A percentile compares a stretch with the other conserved stretches of the same genome.
Conservation (phyloP, 129 eudicot species). For the Calendula officinalis region DNA sequence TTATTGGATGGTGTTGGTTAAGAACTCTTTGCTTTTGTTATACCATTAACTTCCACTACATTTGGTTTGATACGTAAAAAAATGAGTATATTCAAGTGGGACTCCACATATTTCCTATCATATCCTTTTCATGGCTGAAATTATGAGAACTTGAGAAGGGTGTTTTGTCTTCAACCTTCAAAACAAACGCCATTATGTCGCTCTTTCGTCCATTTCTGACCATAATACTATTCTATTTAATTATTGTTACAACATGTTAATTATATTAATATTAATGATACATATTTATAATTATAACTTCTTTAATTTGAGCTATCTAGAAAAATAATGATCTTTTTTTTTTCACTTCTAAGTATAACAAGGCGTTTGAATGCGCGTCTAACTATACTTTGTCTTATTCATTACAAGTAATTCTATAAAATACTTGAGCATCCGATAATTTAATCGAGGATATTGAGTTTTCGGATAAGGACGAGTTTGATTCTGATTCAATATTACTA, state of each 20-base stretch:
- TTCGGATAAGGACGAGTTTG: too few relatives aligned
- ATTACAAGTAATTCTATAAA: too few relatives aligned
- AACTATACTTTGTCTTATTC: too few relatives aligned
- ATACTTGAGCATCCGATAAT: too few relatives aligned
- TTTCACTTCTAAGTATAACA: too few relatives aligned
- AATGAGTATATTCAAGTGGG: constrained; percentile 9
- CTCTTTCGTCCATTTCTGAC: constrained; percentile 8
- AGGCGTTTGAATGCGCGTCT: too few relatives aligned
- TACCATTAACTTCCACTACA: neutral
- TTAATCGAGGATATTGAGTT: too few relatives aligned
- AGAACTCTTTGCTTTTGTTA: neutral
- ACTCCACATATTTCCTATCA: constrained; percentile 14
- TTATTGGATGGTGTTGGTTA: constrained; percentile 1
- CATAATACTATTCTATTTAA: neutral
- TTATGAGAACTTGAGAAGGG: constrained; percentile 15
- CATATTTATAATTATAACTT: neutral
- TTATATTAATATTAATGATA: neutral
- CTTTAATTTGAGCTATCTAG: too few relatives aligned
- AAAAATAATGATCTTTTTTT: too few relatives aligned
- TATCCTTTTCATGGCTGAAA: constrained; percentile 15
- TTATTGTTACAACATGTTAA: neutral
- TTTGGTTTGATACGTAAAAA: neutral
- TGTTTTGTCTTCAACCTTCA: constrained; percentile 26
- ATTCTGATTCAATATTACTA: too few relatives aligned
- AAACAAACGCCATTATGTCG: constrained; percentile 20